Conservation (phyloP, 345 rosid genomes). For the Corymbia maculata region DNA sequence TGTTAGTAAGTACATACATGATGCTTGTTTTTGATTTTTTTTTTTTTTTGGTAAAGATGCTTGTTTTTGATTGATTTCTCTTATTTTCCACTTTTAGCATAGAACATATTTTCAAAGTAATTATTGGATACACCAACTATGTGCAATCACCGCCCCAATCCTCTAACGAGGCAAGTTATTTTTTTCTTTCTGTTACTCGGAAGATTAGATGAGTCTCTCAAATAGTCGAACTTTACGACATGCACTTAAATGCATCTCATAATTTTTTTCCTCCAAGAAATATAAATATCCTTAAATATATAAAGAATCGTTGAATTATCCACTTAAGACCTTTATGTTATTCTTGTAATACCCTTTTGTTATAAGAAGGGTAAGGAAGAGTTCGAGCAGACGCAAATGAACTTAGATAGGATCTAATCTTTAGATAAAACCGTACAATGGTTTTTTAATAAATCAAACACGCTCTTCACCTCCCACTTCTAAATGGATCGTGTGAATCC, state of each 20-base stretch:
- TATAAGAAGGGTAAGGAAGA: background rate
- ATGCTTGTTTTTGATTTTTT: background rate
- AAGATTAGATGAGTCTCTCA: fast-evolving
- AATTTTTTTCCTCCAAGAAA: background rate
- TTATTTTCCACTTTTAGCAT: background rate
- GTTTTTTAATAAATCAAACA: too few relatives aligned
- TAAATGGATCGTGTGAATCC: background rate
- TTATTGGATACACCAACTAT: background rate
- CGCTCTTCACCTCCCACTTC: background rate
- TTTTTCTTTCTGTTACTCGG: background rate
- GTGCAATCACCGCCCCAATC: background rate
- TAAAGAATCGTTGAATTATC: background rate
- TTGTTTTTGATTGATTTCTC: too few relatives aligned
- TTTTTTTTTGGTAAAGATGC: background rate
- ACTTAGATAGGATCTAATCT: background rate
- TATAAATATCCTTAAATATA: background rate
- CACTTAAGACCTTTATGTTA: background rate
- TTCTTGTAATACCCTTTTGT: background rate
- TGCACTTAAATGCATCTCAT: background rate
- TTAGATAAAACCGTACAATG: background rate
- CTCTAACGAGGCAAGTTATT: background rate
- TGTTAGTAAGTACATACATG: background rate
- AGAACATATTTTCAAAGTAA: background rate
- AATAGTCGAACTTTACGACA: background rate
- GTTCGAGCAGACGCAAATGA: background rate